Conservation (phyloP, 2,329 filamentous ascomycete species). For the Ilyonectria mors-panacis region DNA sequence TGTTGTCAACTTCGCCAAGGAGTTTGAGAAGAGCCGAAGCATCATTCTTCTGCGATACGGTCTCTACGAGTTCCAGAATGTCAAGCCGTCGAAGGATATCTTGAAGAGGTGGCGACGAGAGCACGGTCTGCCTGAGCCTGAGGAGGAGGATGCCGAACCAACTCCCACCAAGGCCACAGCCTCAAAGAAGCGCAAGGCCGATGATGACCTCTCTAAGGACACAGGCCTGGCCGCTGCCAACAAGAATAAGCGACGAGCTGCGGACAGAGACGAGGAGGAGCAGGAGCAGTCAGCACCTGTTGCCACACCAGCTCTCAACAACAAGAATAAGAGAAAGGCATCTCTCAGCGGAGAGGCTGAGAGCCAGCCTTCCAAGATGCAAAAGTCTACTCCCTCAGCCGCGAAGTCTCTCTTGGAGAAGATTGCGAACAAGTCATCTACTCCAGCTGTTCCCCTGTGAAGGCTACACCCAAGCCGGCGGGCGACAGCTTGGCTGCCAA, state of each 20-base stretch:
- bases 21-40: slow-evolving; percentile 75
- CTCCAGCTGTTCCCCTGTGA: slow-evolving; percentile 52
- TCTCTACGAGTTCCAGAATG: slow-evolving; percentile 74
- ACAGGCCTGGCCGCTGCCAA: slow-evolving; percentile 52
- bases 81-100: slow-evolving; percentile 71
- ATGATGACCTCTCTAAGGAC: slow-evolving; percentile 63
- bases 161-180: slow-evolving; percentile 53
- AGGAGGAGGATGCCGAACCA: slow-evolving; percentile 58
- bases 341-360: slow-evolving; percentile 63
- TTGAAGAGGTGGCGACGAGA: slow-evolving; percentile 72
- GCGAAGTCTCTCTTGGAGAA: slow-evolving; percentile 71
- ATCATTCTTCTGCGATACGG: slow-evolving; percentile 74
- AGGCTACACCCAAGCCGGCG: slow-evolving; percentile 48
- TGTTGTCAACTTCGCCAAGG: slow-evolving; percentile 74
- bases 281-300: slow-evolving; percentile 53
- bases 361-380: slow-evolving; percentile 65
- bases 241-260: slow-evolving; percentile 66
- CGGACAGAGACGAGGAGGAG: slow-evolving; percentile 58
- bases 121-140: slow-evolving; percentile 67
- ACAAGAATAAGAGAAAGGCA: slow-evolving; percentile 70
- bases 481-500: slow-evolving; percentile 50
- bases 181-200: slow-evolving; percentile 71
- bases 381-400: slow-evolving; percentile 66
- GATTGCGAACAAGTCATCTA: slow-evolving; percentile 66
- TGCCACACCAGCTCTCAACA: slow-evolving; percentile 53